Evolutionary conservation across 2,329 filamentous ascomycete species (phyloP), one percentile per base, ranked within the genome.

Genomic region (Microsporum canis): DNA sequence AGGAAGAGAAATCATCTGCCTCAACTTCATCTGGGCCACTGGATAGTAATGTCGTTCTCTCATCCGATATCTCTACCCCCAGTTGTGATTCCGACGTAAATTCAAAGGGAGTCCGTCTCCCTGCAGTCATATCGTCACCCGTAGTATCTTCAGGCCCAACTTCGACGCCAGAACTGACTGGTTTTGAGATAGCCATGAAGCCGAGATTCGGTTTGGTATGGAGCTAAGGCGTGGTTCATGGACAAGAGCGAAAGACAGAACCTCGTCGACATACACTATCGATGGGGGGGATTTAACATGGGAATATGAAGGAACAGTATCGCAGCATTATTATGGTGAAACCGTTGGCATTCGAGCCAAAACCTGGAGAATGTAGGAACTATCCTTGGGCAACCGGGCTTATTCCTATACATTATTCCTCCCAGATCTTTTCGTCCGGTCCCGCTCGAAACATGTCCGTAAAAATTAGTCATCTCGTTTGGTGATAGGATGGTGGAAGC

Each of bases 11-110:
- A 58, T 38, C 57, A 34, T 53, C 8, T 7, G 5, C 41, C 14
- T 59, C 36, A 17, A 10, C 31, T 51, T 31, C 23, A 5, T 14
- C 23, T 33, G 27, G 45, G 2, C 23, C 49, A 41, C 27, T 12
- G 7, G 62, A 31, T 12, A 63, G 60, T 58, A 63, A 33, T 33
- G 45, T 51, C 0, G 60, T 60, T 47, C 60, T 60, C 47, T 63
- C 62, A 31, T 62, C 60, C 6, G 29, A 17, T 6, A 43, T 12
- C 36, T 51, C 33, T 31, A 51, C 38, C 23, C 33, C 60, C 60
- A 58, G 5, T 5, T 49, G 39, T 3, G 39, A 6, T 27, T 59
- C 57, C 27, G 39, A 31, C n/a, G 38, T 31, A 43, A 41, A 58
- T 14, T 36, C 38, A 27, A 41, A 41, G 39, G 36, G 56, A 6